Evolutionary conservation across 805 yeast species (phyloP), one percentile per base, ranked within the genome.

Genomic region (Monosporozyma unispora): DNA sequence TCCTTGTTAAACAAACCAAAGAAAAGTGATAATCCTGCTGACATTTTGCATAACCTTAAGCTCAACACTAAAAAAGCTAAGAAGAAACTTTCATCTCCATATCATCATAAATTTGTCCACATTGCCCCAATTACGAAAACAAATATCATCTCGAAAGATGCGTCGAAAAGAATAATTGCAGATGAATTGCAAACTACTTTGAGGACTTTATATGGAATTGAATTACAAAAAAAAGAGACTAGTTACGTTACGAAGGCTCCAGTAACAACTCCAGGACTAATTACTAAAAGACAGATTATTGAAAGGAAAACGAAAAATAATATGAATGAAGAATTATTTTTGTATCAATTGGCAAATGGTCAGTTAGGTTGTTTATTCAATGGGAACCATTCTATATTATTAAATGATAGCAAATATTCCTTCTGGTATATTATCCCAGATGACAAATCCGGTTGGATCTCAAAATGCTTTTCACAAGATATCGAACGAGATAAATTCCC

Each of bases 341-440:
- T 33, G 2, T 91, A 90, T 66, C 95, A 90, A 63, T 70, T 91
- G 49, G 84, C 88, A 23, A 84, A 87, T 48, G 89, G 89, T 50
- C 84, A 84, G 53, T 83, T 87, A 56, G 97, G 96, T n/a, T 95
- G 87, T n/a, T 71, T 85, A 52, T 90, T 88, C 54, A 89, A 87
- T 58, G 37, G 39, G 14, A 84, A 84, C 16, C 81, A 85, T 52
- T 81, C 95, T 6, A 77, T 91, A 57, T 73, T 90, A 51, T 80
- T 81, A 55, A 73, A 74, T 51, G 78, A 80, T 62, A 70, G 76
- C 38, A 76, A 76, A 49, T 75, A 16, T 27, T 29, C 78, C 56
- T 78, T 84, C 57, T 77, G 84, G 76, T 81, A 79, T 63, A 75
- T 81, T 45, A 61, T 71, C 38, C 70, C 74, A 40, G 76, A 72